Conservation (phyloP, 2,329 filamentous ascomycete species). For the Talaromyces amestolkiae region DNA sequence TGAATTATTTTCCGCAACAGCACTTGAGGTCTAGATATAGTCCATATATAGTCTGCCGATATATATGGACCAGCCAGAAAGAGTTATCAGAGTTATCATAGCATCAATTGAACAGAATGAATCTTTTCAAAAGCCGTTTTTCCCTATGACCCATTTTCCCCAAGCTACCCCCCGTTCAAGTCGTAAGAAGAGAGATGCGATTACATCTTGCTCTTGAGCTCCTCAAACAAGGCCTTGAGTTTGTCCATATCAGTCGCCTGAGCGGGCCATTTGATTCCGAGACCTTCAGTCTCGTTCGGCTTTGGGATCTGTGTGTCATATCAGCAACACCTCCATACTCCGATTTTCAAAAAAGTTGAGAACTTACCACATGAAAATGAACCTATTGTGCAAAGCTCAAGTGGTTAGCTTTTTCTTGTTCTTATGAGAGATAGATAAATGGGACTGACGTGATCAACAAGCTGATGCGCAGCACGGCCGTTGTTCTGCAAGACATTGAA, state of each 20-base stretch:
- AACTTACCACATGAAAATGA: slow-evolving; percentile 84
- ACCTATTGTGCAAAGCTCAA: slow-evolving; percentile 52
- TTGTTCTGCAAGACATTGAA: slow-evolving; percentile 99
- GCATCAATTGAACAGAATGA: no score
- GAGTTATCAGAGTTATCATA: neutral
- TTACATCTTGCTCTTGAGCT: slow-evolving; percentile 88
- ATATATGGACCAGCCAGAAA: neutral
- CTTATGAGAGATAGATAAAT: neutral
- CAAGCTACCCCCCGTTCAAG: no score
- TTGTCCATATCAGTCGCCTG: slow-evolving; percentile 75
- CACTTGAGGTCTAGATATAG: neutral
- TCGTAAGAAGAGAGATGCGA: neutral
- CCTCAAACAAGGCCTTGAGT: slow-evolving; percentile 74
- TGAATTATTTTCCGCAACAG: neutral
- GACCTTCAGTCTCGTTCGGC: slow-evolving; percentile 76
- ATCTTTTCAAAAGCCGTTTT: no score
- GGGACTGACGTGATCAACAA: slow-evolving; percentile 77
- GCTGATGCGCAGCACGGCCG: slow-evolving; percentile 83
- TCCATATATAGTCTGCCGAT: neutral
- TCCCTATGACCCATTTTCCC: neutral
- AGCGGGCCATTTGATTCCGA: slow-evolving; percentile 77
- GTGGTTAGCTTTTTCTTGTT: neutral
- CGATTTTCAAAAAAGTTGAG: neutral
- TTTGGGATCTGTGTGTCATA: slow-evolving; percentile 72
- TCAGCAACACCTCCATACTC: neutral